These are phyloP conservation scores for Physcia stellaris DNA, from an alignment of 495 filamentous ascomycete genomes.

Conservation along the genomic window DNA sequence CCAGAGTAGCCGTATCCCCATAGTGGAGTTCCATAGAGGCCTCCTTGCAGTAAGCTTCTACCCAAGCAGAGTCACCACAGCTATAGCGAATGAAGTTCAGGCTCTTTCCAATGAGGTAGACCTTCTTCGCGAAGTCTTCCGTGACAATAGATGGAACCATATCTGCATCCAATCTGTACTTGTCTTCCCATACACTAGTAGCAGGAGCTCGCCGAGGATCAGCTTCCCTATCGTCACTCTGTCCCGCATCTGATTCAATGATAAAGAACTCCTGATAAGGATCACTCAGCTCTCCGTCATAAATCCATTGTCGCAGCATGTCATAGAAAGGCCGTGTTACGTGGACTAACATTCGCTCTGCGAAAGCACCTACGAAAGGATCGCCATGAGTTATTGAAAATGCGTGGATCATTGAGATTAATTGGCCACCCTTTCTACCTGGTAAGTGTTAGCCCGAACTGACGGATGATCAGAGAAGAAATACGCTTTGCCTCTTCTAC, in stretches of 20 bases:
- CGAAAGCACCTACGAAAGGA: constrained; percentile 85
- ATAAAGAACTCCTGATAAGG: constrained; percentile 96
- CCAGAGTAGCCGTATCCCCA: constrained; percentile 83
- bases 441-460: constrained; percentile 13
- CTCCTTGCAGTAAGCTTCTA: constrained; percentile 88
- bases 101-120: constrained; percentile 94
- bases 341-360: constrained; percentile 78
- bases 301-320: constrained; percentile 94
- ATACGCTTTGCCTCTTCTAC: constrained; percentile 76
- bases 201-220: constrained; percentile 53
- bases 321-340: constrained; percentile 96
- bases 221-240: constrained; percentile 22
- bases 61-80: constrained; percentile 89
- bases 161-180: constrained; percentile 71
- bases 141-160: constrained; percentile 92
- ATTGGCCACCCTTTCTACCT: constrained; percentile 78
- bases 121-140: constrained; percentile 81
- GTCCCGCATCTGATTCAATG: constrained; percentile 46
- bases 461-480: background rate
- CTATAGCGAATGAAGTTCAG: constrained; percentile 96
- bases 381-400: constrained; percentile 92
- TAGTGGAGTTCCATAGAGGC: constrained; percentile 87
- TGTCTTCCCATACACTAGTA: constrained; percentile 93
- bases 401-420: constrained; percentile 86
- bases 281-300: constrained; percentile 93